Percentiles rank a stretch among this genome's conserved stretches.
These are phyloP conservation scores for Ogataea neopini DNA, from an alignment of 805 yeast species.

Conservation along the genomic window DNA sequence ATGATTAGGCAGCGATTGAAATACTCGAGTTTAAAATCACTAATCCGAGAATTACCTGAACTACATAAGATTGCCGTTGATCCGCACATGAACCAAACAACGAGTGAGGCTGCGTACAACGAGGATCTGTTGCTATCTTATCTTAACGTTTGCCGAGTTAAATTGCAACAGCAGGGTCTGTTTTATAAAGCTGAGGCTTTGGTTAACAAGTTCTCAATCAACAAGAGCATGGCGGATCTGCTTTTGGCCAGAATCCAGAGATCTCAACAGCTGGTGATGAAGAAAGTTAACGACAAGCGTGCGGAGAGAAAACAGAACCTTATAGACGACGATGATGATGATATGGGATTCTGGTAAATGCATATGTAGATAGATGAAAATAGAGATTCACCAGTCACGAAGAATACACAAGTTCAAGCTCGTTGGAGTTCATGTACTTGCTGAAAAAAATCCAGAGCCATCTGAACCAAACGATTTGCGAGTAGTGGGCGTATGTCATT, in stretches of 20 bases:
- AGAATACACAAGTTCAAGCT: slow-evolving; percentile 41
- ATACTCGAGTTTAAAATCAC: slow-evolving; percentile 26
- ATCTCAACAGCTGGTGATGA: slow-evolving; percentile 25
- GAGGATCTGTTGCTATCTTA: slow-evolving; percentile 25
- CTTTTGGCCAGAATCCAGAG: slow-evolving; percentile 16
- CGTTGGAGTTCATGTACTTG: slow-evolving; percentile 76
- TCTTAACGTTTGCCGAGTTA: slow-evolving; percentile 24
- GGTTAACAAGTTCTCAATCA: slow-evolving; percentile 30
- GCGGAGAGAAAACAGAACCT: slow-evolving; percentile 12
- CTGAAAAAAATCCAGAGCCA: slow-evolving; percentile 83
- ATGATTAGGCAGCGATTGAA: slow-evolving; percentile 24
- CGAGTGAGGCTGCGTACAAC: slow-evolving; percentile 21
- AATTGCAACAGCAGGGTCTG: slow-evolving; percentile 20
- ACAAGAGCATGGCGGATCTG: slow-evolving; percentile 21
- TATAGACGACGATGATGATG: slow-evolving; percentile 33
- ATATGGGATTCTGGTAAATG: slow-evolving; percentile 29
- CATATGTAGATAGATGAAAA: neutral
- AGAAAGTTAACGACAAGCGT: slow-evolving; percentile 14
- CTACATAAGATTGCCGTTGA: slow-evolving; percentile 15
- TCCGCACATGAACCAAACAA: slow-evolving; percentile 13
- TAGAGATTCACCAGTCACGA: neutral
- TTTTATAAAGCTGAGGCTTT: slow-evolving; percentile 32
- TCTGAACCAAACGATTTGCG: slow-evolving; percentile 96
- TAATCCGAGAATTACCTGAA: slow-evolving; percentile 27
- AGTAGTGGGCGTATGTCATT: slow-evolving; percentile 78